These are phyloP conservation scores for Fusarium sacchari DNA, from an alignment of 2,329 filamentous ascomycete species.

Conservation along the genomic window DNA sequence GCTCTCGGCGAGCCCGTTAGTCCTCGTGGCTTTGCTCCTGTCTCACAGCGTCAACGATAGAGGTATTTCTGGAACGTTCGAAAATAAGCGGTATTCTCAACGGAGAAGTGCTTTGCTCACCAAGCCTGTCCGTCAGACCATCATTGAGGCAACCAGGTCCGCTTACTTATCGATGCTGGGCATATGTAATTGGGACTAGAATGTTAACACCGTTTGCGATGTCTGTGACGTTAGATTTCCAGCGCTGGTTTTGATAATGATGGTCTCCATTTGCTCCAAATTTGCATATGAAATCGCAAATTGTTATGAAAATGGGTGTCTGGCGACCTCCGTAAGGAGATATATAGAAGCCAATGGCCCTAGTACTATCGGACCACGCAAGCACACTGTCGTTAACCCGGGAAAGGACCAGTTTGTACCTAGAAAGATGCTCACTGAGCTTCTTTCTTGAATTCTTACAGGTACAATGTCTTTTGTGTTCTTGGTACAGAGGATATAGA, in stretches of 20 bases:
- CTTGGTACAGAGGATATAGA: not conserved
- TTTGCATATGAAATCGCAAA: not conserved
- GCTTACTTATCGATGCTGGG: not conserved
- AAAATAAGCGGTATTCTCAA: not conserved
- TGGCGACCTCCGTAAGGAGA: not conserved
- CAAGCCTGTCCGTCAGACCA: not conserved
- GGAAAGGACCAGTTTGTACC: not conserved
- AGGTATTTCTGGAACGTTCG: not conserved
- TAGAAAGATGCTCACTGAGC: not conserved
- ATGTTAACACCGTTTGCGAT: not conserved
- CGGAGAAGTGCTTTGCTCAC: not conserved
- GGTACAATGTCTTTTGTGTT: not conserved
- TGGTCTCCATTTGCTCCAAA: not conserved
- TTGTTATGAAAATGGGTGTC: not conserved
- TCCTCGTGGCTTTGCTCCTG: not conserved
- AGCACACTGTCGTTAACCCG: not conserved
- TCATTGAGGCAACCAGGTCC: not conserved
- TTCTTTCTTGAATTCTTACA: not conserved
- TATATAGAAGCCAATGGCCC: not conserved
- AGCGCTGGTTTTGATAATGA: not conserved
- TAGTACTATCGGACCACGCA: not conserved
- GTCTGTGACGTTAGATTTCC: not conserved
- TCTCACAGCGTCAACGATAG: not conserved
- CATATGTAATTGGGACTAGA: not conserved
- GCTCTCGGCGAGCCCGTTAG: constrained; percentile 18